Evolutionary conservation across 2,329 filamentous ascomycete genomes (phyloP).

Genomic region (Ascochyta clinopodiicola): DNA sequence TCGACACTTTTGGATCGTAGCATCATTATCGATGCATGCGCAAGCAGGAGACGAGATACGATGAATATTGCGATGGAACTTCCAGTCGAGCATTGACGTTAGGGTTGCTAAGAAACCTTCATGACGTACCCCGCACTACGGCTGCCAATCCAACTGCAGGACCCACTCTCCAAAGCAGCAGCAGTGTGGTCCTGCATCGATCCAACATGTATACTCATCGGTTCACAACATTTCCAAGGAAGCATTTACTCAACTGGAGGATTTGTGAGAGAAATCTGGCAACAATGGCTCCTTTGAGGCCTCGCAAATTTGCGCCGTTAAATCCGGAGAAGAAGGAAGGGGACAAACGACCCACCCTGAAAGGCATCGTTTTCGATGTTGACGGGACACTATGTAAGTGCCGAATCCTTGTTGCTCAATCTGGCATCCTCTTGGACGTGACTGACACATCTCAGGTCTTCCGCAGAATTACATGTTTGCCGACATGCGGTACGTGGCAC

Average conservation of each 20-base stretch:
- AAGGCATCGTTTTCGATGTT: slow-evolving; percentile 83
- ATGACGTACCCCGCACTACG: slow-evolving; percentile 14
- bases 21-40: too few relatives aligned
- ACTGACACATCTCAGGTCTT: slow-evolving; percentile 60
- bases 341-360: slow-evolving; percentile 54
- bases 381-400: slow-evolving; percentile 89
- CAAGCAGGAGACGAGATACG: not conserved
- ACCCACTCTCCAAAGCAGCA: slow-evolving; percentile 8
- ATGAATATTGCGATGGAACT: not conserved
- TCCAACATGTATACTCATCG: slow-evolving; percentile 3
- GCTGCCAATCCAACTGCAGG: not conserved
- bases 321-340: slow-evolving; percentile 40
- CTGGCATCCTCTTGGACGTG: not conserved
- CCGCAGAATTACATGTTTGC: slow-evolving; percentile 96
- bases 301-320: slow-evolving; percentile 60
- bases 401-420: not conserved
- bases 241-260: not conserved
- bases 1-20: too few relatives aligned
- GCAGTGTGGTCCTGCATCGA: slow-evolving; percentile 6
- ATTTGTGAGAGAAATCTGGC: slow-evolving; percentile 2
- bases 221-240: not conserved
- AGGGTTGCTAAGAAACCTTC: not conserved
- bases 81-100: too few relatives aligned
- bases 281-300: slow-evolving; percentile 30
- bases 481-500: slow-evolving; percentile 71